Percentiles rank a stretch among this genome's conserved stretches.
Conservation (phyloP, 345 rosid genomes). For the Murraya koenigii region DNA sequence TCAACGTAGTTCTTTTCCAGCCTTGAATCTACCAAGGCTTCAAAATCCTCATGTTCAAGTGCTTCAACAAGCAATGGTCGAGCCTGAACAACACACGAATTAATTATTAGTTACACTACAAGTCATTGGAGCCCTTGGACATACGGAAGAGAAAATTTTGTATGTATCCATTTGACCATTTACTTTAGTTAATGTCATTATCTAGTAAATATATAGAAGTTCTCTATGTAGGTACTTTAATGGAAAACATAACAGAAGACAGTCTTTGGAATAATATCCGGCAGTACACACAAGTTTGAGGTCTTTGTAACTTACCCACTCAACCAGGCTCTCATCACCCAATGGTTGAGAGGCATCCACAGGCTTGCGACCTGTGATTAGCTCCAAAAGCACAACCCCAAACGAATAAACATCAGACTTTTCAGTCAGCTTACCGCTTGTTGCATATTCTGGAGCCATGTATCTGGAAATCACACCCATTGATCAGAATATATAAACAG, state of each 20-base stretch:
- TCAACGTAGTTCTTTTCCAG: conserved; percentile 57
- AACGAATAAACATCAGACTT: conserved; percentile 95
- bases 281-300: neutral
- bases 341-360: conserved; percentile 88
- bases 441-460: conserved; percentile 99
- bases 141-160: neutral
- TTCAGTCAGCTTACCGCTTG: conserved; percentile 92
- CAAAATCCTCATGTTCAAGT: conserved; percentile 68
- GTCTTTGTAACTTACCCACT: conserved; percentile 61
- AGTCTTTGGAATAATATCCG: no score
- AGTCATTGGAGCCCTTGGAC: neutral
- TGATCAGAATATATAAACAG: conserved; percentile 13
- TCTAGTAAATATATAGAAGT: neutral
- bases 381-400: conserved; percentile 94
- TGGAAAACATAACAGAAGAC: neutral
- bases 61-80: conserved; percentile 81
- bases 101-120: neutral
- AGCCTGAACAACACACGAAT: conserved; percentile 51
- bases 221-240: neutral
- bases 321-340: conserved; percentile 98
- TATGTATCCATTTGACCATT: neutral
- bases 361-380: conserved; percentile 94
- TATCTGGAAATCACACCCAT: conserved; percentile 46
- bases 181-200: neutral
- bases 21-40: conserved; percentile 63